Percentiles rank a stretch among this genome's conserved stretches.
Conservation (phyloP, 805 yeast genomes). For the Zygotorulaspora danielsina region DNA sequence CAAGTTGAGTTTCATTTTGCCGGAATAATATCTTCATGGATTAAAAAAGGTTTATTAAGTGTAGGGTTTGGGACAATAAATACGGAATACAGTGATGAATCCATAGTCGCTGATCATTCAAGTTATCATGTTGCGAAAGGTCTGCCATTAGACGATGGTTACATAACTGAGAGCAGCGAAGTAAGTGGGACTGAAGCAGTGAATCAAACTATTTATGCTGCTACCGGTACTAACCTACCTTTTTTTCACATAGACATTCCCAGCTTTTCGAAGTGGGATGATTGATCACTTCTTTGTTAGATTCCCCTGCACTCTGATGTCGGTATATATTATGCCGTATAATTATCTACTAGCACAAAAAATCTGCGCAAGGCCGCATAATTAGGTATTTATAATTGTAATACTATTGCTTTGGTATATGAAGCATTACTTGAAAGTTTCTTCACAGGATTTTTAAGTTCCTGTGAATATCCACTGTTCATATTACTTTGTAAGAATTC, state of each 20-base stretch:
- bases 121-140: constrained; percentile 24
- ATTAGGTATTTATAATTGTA: too few relatives aligned
- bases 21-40: constrained; percentile 82
- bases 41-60: constrained; percentile 64
- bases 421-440: background rate
- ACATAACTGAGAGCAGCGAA: background rate
- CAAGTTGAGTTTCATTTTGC: constrained; percentile 87
- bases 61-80: constrained; percentile 70
- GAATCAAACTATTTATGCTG: constrained; percentile 19
- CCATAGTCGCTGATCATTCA: constrained; percentile 30
- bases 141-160: constrained; percentile 15
- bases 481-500: too few relatives aligned
- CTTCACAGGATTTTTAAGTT: too few relatives aligned
- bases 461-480: background rate
- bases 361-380: too few relatives aligned
- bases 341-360: too few relatives aligned
- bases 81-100: constrained; percentile 35
- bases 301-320: too few relatives aligned
- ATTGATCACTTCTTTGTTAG: constrained; percentile 10
- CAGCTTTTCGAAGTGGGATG: constrained; percentile 31
- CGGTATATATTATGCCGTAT: too few relatives aligned
- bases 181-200: background rate
- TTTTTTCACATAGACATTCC: constrained; percentile 37
- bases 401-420: too few relatives aligned
- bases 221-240: constrained; percentile 33